Base-by-base conservation (phyloP, 2,329 filamentous ascomycete genomes). In the Mycosphaerella sp. region DNA sequence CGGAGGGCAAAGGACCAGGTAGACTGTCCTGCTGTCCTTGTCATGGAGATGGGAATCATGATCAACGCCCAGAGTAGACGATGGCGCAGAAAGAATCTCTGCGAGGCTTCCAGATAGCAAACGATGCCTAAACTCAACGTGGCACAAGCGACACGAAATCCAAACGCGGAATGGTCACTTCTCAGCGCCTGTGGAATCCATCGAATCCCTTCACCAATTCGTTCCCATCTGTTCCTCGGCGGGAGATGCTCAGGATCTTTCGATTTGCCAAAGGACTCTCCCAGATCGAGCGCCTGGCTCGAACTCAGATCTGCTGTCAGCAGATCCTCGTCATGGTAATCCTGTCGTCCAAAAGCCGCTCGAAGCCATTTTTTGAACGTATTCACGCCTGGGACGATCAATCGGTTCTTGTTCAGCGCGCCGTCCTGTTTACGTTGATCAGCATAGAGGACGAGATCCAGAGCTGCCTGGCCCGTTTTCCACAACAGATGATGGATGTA, bases 61-160 rank as follows among this genome's bases (percentile, higher is more conserved):
- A 91, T 86, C 78, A 89, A 80, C 2, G 85, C 84, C 87, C 87
- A 91, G 1, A 90, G 79, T 1, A 89, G 71, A 12, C 87, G 76
- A 63, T 91, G 83, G 54, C 81, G 70, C 10, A 81, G 74, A 65
- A 89, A 91, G 66, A 88, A 90, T 0, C 59, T 59, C 58, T 88
- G 81, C 0, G 84, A 83, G 29, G 77, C 67, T 50, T 79, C 73
- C 12, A 90, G 71, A 64, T 81, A 89, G 0, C 79, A 83, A 4
- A 88, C 67, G 49, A 91, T 81, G 0, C 79, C 86, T 41, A 90
- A 73, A 2, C 81, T 84, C 77, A 89, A 83, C 1, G 85, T 88
- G 0, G 86, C 87, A 59, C 80, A 83, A 0, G 83, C 85, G 12
- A 82, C 84, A 12, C 87, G 79, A 59, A 90, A 82, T 1, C 85